These are phyloP conservation scores for Nakaseomyces bracarensis DNA, from an alignment of 1,139 yeast genomes.

Conservation along the genomic window DNA sequence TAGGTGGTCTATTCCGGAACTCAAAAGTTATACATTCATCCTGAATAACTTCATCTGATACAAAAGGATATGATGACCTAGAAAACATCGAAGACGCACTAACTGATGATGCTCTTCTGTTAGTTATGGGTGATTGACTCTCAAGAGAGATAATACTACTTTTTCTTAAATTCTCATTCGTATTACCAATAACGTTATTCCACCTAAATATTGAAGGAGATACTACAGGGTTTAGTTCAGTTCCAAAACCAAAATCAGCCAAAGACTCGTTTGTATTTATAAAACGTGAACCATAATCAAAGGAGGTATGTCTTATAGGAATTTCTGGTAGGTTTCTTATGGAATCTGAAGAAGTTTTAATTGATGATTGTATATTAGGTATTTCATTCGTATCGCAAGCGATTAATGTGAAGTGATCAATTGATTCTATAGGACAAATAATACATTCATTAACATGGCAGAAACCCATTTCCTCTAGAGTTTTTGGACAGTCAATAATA, in stretches of 20 bases:
- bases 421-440: slow-evolving; percentile 11
- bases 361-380: neutral
- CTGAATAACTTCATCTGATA: slow-evolving; percentile 10
- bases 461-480: slow-evolving; percentile 10
- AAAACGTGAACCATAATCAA: neutral
- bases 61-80: slow-evolving; percentile 4
- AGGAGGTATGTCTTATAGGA: neutral
- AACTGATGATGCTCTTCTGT: slow-evolving; percentile 15
- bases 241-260: slow-evolving; percentile 4
- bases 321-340: neutral
- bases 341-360: neutral
- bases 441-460: slow-evolving; percentile 11
- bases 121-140: neutral
- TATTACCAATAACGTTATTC: slow-evolving; percentile 19
- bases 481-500: slow-evolving; percentile 9
- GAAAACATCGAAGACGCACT: slow-evolving; percentile 9
- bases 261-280: slow-evolving; percentile 3
- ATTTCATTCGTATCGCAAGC: neutral
- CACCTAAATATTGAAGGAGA: slow-evolving; percentile 24
- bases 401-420: slow-evolving; percentile 12
- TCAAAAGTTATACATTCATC: slow-evolving; percentile 13
- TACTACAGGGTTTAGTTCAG: slow-evolving; percentile 11
- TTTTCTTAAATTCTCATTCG: slow-evolving; percentile 17
- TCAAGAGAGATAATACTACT: slow-evolving; percentile 17
- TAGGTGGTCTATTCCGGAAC: slow-evolving; percentile 10